Conservation (phyloP, 768 basidiomycete genomes). For the Artomyces pyxidatus region DNA sequence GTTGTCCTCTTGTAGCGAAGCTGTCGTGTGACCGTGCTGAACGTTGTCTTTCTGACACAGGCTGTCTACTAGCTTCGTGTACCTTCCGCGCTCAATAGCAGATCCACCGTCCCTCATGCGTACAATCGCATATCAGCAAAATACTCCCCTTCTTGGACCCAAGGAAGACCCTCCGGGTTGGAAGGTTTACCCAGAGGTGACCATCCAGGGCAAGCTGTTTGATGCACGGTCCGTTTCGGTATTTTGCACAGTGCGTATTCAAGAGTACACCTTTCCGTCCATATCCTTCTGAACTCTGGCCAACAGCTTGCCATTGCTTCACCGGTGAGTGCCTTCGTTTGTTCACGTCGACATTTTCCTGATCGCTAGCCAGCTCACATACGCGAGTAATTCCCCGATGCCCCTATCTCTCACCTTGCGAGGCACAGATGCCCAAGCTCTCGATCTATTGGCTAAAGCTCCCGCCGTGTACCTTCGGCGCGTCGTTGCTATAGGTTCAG, state of each 20-base stretch:
- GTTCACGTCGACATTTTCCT: not conserved
- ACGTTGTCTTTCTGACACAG: too few relatives aligned
- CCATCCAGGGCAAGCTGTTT: slow-evolving; percentile 28
- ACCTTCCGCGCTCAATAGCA: slow-evolving; percentile 27
- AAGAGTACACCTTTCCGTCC: not conserved
- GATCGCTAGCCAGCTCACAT: slow-evolving; percentile 33
- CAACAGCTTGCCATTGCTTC: slow-evolving; percentile 39
- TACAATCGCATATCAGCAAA: slow-evolving; percentile 27
- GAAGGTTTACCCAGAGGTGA: slow-evolving; percentile 26
- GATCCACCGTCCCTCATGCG: slow-evolving; percentile 29
- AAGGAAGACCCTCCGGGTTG: slow-evolving; percentile 34
- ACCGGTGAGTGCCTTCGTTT: slow-evolving; percentile 27
- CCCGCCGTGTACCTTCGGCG: slow-evolving; percentile 37
- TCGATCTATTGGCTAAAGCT: slow-evolving; percentile 39
- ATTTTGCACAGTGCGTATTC: slow-evolving; percentile 24
- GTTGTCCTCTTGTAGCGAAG: not conserved
- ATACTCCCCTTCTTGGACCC: slow-evolving; percentile 27
- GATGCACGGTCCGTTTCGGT: slow-evolving; percentile 22
- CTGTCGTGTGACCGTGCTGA: not conserved
- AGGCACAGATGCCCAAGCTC: slow-evolving; percentile 36
- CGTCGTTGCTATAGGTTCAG: slow-evolving; percentile 36
- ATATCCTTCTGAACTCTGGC: not conserved
- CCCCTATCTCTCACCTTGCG: slow-evolving; percentile 41
- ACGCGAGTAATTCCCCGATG: slow-evolving; percentile 40
- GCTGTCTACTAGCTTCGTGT: slow-evolving; percentile 26